Evolutionary conservation across 164 flowering plant species (phyloP).

Genomic region (Magnolia sinica): DNA sequence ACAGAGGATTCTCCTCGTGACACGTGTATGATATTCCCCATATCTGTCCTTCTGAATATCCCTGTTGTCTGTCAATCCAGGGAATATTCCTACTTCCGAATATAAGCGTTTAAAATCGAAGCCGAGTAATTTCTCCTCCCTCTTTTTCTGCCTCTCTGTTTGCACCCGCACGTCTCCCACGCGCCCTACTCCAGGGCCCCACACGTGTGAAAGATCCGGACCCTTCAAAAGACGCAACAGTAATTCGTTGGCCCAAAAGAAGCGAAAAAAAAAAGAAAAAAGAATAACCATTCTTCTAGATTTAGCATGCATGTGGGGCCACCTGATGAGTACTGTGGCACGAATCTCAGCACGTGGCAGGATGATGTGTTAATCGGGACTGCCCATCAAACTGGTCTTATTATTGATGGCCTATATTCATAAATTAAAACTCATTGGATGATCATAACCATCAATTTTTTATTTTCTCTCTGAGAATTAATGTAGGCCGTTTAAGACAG

Average conservation of each 20-base stretch:
- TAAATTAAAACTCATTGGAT: no score
- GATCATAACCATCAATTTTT: no score
- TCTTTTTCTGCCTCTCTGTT: not conserved
- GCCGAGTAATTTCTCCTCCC: conserved; percentile 13
- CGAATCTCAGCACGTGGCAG: no score
- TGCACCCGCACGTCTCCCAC: not conserved
- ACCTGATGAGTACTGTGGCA: no score
- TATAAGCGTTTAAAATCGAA: conserved; percentile 16
- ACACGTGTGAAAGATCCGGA: not conserved
- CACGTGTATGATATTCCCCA: conserved; percentile 47
- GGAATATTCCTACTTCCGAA: not conserved
- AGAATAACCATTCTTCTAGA: no score
- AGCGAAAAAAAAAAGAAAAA: no score
- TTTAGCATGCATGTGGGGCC: no score
- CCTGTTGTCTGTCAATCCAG: conserved; percentile 51
- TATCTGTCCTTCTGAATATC: conserved; percentile 58
- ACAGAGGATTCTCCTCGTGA: conserved; percentile 43
- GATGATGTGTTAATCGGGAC: no score
- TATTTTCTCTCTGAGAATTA: no score
- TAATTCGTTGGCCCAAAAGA: not conserved
- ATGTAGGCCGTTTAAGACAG: no score
- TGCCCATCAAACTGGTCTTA: no score
- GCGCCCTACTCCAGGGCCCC: not conserved
- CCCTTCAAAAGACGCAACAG: not conserved
- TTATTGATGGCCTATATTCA: no score